phyloP scores from a whole-genome alignment of 768 basidiomycete genomes.

The Tylopilus sp. region DNA sequence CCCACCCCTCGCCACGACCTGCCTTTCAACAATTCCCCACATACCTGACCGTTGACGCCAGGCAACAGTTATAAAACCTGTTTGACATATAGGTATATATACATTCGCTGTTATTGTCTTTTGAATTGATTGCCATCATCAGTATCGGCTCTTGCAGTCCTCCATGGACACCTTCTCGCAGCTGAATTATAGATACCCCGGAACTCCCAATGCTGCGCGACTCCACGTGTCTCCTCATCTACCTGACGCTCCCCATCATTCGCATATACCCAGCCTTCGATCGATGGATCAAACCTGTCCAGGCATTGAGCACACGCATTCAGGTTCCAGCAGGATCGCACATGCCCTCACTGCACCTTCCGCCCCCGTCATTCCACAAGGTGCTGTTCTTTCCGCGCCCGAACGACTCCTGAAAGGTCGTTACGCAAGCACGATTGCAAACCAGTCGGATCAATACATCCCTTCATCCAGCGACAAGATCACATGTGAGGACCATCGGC shows the following conservation, averaged over 20 bases:
- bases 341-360: neutral
- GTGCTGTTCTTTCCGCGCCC: neutral
- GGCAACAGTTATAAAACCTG: neutral
- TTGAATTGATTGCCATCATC: neutral
- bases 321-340: neutral
- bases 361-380: neutral
- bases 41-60: neutral
- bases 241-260: neutral
- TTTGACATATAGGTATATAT: constrained; percentile 17
- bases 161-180: constrained; percentile 16
- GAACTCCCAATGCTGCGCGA: neutral
- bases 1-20: neutral
- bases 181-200: constrained; percentile 17
- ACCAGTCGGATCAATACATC: constrained; percentile 21
- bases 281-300: neutral
- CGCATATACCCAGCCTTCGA: neutral
- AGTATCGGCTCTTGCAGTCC: neutral
- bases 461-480: constrained; percentile 29
- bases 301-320: neutral
- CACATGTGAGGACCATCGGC: constrained; percentile 25
- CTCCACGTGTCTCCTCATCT: constrained; percentile 2
- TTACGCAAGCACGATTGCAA: neutral
- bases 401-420: neutral
- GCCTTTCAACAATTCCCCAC: neutral
- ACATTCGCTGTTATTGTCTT: neutral